phyloP scores from a whole-genome alignment of 768 basidiomycete species.

The Trametes cubensis region DNA sequence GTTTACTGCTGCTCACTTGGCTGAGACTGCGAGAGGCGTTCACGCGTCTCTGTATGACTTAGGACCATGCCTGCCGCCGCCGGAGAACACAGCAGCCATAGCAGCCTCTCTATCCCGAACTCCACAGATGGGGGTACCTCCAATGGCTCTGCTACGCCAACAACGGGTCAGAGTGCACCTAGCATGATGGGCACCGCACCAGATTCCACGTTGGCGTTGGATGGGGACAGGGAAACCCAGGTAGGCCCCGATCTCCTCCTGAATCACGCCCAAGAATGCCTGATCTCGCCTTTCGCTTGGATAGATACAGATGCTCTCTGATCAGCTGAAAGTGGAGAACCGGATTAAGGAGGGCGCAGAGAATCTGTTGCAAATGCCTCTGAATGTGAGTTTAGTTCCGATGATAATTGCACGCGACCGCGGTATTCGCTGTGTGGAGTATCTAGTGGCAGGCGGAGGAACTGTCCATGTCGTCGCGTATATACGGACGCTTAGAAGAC shows the following conservation, averaged over 20 bases:
- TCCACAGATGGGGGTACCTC: conserved; percentile 14
- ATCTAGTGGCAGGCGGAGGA: no score
- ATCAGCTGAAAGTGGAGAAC: conserved; percentile 72
- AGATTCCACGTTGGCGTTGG: neutral
- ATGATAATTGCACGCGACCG: neutral
- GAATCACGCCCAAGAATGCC: neutral
- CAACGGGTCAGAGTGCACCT: conserved; percentile 9
- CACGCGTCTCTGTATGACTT: neutral
- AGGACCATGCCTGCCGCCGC: conserved; percentile 9
- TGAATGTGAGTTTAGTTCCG: conserved; percentile 44
- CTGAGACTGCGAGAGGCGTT: neutral
- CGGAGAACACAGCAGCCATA: conserved; percentile 8
- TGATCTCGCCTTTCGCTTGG: neutral
- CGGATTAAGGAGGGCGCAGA: conserved; percentile 92
- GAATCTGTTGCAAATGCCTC: conserved; percentile 74
- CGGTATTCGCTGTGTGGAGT: neutral
- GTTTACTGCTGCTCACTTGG: neutral
- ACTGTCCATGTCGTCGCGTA: no score
- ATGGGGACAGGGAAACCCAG: conserved; percentile 14
- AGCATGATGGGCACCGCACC: neutral
- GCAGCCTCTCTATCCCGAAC: conserved; percentile 8
- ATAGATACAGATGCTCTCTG: conserved; percentile 65
- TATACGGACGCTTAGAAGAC: no score
- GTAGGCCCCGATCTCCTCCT: neutral
- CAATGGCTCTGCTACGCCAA: conserved; percentile 8